Conservation (phyloP, 2,329 filamentous ascomycete species). For the Alternaria burnsii region DNA sequence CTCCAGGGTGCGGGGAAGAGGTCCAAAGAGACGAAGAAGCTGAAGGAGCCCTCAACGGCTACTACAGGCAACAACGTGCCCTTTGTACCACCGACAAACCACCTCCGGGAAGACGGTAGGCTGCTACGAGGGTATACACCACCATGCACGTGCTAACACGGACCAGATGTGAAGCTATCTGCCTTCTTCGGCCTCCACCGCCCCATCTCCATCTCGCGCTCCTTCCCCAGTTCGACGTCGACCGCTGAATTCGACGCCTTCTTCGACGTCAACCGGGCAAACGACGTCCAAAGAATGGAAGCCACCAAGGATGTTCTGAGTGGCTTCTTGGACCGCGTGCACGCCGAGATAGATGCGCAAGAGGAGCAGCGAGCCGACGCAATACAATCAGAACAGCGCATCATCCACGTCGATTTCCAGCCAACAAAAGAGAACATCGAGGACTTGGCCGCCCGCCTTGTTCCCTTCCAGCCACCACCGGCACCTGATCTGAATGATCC, state of each 20-base stretch:
- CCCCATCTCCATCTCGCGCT: constrained; percentile 77
- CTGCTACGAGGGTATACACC: not conserved
- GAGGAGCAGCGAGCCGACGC: constrained; percentile 52
- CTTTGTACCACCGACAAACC: constrained; percentile 77
- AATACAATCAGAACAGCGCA: constrained; percentile 45
- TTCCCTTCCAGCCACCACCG: constrained; percentile 87
- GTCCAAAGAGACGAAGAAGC: constrained; percentile 29
- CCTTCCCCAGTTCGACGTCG: constrained; percentile 71
- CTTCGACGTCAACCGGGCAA: constrained; percentile 68
- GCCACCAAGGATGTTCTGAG: constrained; percentile 58
- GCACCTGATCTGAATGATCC: constrained; percentile 68
- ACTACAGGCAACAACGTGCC: constrained; percentile 60
- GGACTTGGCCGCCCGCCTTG: constrained; percentile 61
- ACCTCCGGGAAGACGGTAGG: constrained; percentile 72
- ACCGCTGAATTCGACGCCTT: constrained; percentile 84
- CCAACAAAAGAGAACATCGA: constrained; percentile 49
- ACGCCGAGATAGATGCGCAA: constrained; percentile 42
- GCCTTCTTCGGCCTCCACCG: constrained; percentile 96
- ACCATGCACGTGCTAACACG: constrained; percentile 22
- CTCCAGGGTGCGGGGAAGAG: constrained; percentile 41
- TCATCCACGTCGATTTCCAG: constrained; percentile 43
- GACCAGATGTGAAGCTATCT: constrained; percentile 81
- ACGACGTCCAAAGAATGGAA: constrained; percentile 58
- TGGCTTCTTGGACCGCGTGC: constrained; percentile 51
- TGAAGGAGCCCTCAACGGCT: constrained; percentile 51